phyloP scores from a whole-genome alignment of 2,329 filamentous ascomycete genomes.

The Aspergillus quadrilineatus region DNA sequence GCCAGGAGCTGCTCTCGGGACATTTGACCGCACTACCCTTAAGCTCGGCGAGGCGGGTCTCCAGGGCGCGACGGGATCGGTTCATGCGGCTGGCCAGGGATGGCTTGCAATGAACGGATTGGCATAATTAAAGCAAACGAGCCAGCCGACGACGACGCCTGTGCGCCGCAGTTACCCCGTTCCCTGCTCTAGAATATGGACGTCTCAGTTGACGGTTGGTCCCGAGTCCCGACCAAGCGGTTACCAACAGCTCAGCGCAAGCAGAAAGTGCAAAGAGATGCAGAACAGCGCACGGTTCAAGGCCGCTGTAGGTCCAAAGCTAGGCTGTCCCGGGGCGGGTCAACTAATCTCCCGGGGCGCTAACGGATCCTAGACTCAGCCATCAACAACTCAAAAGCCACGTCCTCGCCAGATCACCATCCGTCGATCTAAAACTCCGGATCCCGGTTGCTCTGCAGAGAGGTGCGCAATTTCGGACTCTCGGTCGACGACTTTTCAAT shows the following conservation, averaged over 20 bases:
- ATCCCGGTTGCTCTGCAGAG: neutral
- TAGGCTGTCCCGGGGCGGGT: neutral
- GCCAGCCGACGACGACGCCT: neutral
- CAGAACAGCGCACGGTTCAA: neutral
- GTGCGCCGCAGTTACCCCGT: neutral
- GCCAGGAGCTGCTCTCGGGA: neutral
- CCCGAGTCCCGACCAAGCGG: neutral
- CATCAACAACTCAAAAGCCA: neutral
- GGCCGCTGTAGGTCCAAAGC: neutral
- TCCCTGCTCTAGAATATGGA: neutral
- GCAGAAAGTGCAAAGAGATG: neutral
- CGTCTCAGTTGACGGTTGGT: neutral
- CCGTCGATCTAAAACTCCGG: too few species aligned
- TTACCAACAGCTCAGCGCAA: neutral
- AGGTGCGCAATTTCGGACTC: neutral
- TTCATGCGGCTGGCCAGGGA: slow-evolving; percentile 9
- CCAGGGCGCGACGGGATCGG: neutral
- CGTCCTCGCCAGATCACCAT: neutral
- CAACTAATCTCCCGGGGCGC: neutral
- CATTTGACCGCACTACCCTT: slow-evolving; percentile 9
- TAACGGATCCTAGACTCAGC: neutral
- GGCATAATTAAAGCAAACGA: neutral
- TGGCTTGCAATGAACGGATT: neutral
- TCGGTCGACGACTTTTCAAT: neutral
- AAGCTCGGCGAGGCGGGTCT: slow-evolving; percentile 7